Conservation (phyloP, 2,329 filamentous ascomycete species). For the Chrysoporthe puriensis region DNA sequence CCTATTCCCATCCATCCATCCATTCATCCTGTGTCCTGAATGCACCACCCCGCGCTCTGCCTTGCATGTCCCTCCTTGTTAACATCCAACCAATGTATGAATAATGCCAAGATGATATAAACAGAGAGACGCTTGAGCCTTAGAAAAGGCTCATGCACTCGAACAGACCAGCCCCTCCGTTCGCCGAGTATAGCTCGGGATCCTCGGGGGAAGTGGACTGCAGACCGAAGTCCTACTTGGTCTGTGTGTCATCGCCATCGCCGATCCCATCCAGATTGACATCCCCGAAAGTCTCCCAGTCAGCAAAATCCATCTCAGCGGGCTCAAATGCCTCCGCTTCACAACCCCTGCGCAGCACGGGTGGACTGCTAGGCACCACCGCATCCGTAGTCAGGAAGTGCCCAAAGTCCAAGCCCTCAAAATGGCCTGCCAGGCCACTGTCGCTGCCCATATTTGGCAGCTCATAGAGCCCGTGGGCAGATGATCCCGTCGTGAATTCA, state of each 20-base stretch:
- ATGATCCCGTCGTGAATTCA: conserved; percentile 46
- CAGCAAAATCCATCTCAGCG: conserved; percentile 28
- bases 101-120: neutral
- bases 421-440: conserved; percentile 34
- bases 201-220: neutral
- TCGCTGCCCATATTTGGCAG: conserved; percentile 45
- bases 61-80: neutral
- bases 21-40: neutral
- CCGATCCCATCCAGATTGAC: conserved; percentile 13
- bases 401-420: conserved; percentile 49
- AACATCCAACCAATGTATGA: conserved; percentile 5
- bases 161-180: neutral
- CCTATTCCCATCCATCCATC: neutral
- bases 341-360: conserved; percentile 36
- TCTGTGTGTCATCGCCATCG: conserved; percentile 11
- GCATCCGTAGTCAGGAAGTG: conserved; percentile 52
- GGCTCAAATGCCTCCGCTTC: conserved; percentile 33
- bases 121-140: neutral
- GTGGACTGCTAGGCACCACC: conserved; percentile 53
- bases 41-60: neutral
- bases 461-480: conserved; percentile 47
- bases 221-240: conserved; percentile 12
- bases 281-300: conserved; percentile 26
- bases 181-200: neutral
- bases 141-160: neutral